Conservation (phyloP, 176 grass and related monocot species). For the Pontederia paniculata region DNA sequence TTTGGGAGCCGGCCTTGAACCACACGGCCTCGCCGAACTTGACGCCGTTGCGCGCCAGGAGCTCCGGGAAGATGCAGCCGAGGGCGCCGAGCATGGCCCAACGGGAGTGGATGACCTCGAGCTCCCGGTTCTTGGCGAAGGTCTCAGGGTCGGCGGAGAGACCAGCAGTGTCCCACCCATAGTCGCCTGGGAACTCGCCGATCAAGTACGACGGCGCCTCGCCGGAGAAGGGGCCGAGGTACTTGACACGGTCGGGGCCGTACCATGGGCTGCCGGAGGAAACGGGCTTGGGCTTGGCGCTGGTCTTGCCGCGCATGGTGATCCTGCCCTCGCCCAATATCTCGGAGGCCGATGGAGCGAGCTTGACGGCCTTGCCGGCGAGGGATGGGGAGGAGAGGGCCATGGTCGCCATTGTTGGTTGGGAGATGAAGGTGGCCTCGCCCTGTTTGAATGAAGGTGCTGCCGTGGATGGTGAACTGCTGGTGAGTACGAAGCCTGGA, state of each 20-base stretch:
- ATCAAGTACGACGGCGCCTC: slow-evolving; percentile 69
- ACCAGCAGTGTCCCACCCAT: slow-evolving; percentile 75
- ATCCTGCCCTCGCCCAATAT: neutral
- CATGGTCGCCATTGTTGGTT: neutral
- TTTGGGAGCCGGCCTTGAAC: slow-evolving; percentile 81
- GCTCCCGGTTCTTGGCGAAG: slow-evolving; percentile 79
- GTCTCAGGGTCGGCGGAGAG: slow-evolving; percentile 69
- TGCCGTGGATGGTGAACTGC: neutral
- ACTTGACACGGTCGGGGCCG: neutral
- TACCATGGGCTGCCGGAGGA: neutral
- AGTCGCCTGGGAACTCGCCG: slow-evolving; percentile 79
- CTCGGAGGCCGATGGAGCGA: neutral
- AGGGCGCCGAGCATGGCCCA: slow-evolving; percentile 89
- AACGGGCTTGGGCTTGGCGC: neutral
- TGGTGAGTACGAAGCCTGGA: too few relatives aligned
- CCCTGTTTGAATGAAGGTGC: neutral
- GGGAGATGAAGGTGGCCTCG: neutral
- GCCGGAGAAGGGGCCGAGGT: slow-evolving; percentile 49
- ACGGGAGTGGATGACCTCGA: slow-evolving; percentile 68
- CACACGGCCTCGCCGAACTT: slow-evolving; percentile 86
- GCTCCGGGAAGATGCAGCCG: slow-evolving; percentile 76
- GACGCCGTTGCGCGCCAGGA: slow-evolving; percentile 68
- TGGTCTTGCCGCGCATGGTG: neutral
- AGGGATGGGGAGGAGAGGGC: neutral
- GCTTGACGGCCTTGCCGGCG: neutral